Percentiles rank a stretch among this genome's conserved stretches.
phyloP scores from a whole-genome alignment of 192 early-diverging fungal species.

The Fimicolochytrium jonesii region DNA sequence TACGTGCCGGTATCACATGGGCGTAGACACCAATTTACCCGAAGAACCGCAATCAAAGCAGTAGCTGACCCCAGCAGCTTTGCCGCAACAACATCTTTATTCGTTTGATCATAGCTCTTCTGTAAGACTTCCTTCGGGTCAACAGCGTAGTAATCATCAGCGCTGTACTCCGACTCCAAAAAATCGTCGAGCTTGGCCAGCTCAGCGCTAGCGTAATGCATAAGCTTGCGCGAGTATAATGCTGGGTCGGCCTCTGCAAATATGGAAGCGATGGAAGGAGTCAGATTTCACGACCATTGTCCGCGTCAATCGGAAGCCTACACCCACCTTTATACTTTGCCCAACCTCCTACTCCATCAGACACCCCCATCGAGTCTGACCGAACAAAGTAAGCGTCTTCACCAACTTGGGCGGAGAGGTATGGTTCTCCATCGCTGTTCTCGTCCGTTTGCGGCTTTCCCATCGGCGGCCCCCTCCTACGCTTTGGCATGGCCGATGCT shows the following conservation, averaged over 20 bases:
- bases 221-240: constrained; percentile 85
- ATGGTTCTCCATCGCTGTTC: not conserved
- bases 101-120: constrained; percentile 69
- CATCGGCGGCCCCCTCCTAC: no score
- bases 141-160: constrained; percentile 72
- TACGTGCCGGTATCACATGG: no score
- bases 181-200: constrained; percentile 83
- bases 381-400: constrained; percentile 93
- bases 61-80: constrained; percentile 89
- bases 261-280: not conserved
- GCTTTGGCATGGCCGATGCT: constrained; percentile 56
- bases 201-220: constrained; percentile 86
- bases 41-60: constrained; percentile 78
- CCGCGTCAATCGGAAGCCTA: not conserved
- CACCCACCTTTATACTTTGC: constrained; percentile 50
- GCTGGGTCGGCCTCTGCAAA: constrained; percentile 78
- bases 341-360: constrained; percentile 97
- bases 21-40: no score
- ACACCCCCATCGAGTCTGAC: constrained; percentile 83
- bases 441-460: constrained; percentile 7
- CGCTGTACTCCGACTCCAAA: constrained; percentile 59
- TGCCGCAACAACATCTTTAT: constrained; percentile 65
- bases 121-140: constrained; percentile 81
- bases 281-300: not conserved
- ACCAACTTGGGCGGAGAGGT: constrained; percentile 59